These are phyloP conservation scores for Plasmodium knowlesi DNA, from an alignment of 169 alveolate species.

Conservation along the genomic window DNA sequence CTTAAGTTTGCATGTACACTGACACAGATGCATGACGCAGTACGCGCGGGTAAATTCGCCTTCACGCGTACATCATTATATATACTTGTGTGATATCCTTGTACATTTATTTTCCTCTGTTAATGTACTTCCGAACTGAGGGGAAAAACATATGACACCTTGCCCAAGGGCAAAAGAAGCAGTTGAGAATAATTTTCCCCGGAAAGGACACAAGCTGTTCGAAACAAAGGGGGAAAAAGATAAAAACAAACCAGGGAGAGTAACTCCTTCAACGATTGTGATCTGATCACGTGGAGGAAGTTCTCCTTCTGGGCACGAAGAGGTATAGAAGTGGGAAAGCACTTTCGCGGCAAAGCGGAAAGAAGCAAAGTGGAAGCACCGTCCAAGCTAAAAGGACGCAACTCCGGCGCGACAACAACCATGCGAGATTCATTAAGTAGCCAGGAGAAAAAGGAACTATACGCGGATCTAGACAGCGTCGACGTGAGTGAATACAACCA, in stretches of 20 bases:
- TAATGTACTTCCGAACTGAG: background rate
- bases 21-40: background rate
- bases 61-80: background rate
- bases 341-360: background rate
- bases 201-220: background rate
- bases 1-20: background rate
- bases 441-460: slow-evolving; percentile 20
- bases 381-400: background rate
- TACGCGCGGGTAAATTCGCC: background rate
- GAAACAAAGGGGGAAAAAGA: background rate
- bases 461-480: slow-evolving; percentile 10
- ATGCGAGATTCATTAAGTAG: slow-evolving; percentile 19
- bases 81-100: background rate
- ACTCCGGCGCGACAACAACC: no score
- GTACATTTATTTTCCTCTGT: background rate
- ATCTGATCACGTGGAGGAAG: background rate
- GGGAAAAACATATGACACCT: background rate
- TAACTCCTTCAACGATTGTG: background rate
- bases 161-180: background rate
- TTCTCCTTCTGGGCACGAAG: background rate
- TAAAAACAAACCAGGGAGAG: background rate
- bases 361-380: background rate
- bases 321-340: background rate
- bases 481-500: slow-evolving; percentile 61
- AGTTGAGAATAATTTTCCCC: background rate